Percentiles rank a stretch among this genome's conserved stretches.
phyloP scores from a whole-genome alignment of 2,329 filamentous ascomycete species.

The Xylariaceae sp. region DNA sequence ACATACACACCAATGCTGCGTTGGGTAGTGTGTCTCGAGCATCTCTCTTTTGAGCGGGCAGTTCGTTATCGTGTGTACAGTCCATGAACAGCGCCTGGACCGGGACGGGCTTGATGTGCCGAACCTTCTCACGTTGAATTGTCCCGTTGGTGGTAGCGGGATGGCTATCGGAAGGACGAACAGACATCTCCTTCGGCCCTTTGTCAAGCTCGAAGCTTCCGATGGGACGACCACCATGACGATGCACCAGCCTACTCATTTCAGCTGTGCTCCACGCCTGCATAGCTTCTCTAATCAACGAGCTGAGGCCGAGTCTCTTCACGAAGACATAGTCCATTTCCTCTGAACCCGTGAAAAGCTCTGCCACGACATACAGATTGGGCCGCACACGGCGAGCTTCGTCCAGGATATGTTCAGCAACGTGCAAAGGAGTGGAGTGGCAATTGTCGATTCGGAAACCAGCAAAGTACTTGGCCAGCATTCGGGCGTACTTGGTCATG shows the following conservation, averaged over 20 bases:
- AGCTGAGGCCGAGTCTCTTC: conserved; percentile 83
- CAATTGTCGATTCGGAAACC: conserved; percentile 98
- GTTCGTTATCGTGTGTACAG: conserved; percentile 97
- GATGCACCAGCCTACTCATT: conserved; percentile 85
- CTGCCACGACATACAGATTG: conserved; percentile 85
- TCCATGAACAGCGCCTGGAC: conserved; percentile 98
- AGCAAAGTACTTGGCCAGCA: conserved; percentile 91
- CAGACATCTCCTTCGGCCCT: conserved; percentile 52
- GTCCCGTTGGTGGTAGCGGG: conserved; percentile 29
- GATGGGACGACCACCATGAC: conserved; percentile 87
- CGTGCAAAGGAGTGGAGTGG: conserved; percentile 89
- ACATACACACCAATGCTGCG: conserved; percentile 92
- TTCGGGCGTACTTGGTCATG: conserved; percentile 86
- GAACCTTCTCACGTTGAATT: conserved; percentile 59
- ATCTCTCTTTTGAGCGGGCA: conserved; percentile 89
- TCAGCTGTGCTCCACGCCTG: conserved; percentile 95
- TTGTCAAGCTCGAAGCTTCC: conserved; percentile 97
- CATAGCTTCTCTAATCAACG: conserved; percentile 95
- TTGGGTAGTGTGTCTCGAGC: conserved; percentile 91
- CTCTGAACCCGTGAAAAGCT: conserved; percentile 92
- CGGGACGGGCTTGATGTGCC: conserved; percentile 77
- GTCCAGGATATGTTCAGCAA: conserved; percentile 92
- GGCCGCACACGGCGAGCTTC: conserved; percentile 84
- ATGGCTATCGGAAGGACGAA: conserved; percentile 31
- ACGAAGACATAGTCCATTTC: conserved; percentile 96